These are phyloP conservation scores for Manihot esculenta DNA, from an alignment of 441 rosid species.

Conservation along the genomic window DNA sequence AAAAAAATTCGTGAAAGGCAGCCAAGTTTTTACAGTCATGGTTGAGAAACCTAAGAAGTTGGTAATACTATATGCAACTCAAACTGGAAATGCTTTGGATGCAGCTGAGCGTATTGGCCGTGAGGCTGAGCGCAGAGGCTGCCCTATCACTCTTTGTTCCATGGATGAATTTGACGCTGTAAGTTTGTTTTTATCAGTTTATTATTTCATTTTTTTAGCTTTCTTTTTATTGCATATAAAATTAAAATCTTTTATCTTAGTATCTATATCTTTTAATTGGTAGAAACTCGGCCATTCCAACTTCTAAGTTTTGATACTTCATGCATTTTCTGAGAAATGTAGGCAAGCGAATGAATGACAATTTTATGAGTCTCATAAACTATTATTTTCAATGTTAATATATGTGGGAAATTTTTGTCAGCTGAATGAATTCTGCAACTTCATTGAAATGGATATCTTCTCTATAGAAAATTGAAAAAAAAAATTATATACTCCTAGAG, in stretches of 20 bases:
- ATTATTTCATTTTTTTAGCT: neutral
- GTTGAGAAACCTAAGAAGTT: conserved; percentile 39
- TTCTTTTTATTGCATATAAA: conserved; percentile 6
- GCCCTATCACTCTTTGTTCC: conserved; percentile 50
- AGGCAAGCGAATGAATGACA: neutral
- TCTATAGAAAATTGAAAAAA: neutral
- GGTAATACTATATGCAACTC: conserved; percentile 64
- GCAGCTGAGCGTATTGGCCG: conserved; percentile 78
- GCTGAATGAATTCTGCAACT: neutral
- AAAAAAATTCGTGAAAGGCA: no score
- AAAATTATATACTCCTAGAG: neutral
- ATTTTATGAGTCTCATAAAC: neutral
- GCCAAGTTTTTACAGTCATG: conserved; percentile 19
- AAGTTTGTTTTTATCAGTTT: conserved; percentile 15
- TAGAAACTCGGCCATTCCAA: no score
- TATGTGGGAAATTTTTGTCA: neutral
- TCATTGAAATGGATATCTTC: neutral
- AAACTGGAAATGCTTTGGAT: conserved; percentile 86
- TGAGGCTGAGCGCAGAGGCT: conserved; percentile 73
- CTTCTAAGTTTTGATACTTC: no score
- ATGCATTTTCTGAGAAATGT: neutral
- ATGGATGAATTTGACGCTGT: conserved; percentile 64
- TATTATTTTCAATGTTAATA: neutral
- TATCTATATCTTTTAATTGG: neutral
- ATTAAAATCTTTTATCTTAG: neutral